These are phyloP conservation scores for Solanum infundibuliforme DNA, from an alignment of 257 asterid species.

Conservation along the genomic window DNA sequence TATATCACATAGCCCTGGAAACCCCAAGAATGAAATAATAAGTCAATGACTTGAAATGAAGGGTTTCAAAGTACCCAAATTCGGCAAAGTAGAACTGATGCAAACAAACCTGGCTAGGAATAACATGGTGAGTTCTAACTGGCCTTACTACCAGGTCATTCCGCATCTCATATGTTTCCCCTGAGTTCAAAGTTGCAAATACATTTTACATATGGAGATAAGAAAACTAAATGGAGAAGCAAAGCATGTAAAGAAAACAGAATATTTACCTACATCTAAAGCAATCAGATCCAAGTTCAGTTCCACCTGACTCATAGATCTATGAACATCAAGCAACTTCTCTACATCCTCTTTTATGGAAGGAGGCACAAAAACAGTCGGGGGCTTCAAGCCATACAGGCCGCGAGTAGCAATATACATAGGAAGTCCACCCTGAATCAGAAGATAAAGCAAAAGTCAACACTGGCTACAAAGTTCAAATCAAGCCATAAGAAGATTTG, in stretches of 20 bases:
- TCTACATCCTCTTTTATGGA: constrained; percentile 80
- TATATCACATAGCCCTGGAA: constrained; percentile 88
- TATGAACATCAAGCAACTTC: constrained; percentile 61
- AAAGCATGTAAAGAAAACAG: background rate
- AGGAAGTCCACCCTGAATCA: constrained; percentile 93
- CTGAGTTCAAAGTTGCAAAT: constrained; percentile 24
- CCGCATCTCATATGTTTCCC: constrained; percentile 99
- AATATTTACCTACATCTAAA: constrained; percentile 65
- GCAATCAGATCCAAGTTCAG: constrained; percentile 74
- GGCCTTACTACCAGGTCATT: constrained; percentile 89
- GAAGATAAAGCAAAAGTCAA: constrained; percentile 6
- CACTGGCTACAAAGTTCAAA: background rate
- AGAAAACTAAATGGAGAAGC: background rate
- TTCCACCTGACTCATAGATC: constrained; percentile 73
- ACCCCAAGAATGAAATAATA: background rate
- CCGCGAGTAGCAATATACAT: constrained; percentile 94
- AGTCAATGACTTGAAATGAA: background rate
- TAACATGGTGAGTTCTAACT: constrained; percentile 80
- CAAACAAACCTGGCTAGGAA: constrained; percentile 70
- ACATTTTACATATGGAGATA: constrained; percentile 1
- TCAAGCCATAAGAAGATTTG: background rate
- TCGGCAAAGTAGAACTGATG: background rate
- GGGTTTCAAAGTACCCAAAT: background rate
- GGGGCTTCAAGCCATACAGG: constrained; percentile 80
- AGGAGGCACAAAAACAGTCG: constrained; percentile 84